These are phyloP conservation scores for Hypericum perforatum DNA, from an alignment of 345 rosid species.

Conservation along the genomic window DNA sequence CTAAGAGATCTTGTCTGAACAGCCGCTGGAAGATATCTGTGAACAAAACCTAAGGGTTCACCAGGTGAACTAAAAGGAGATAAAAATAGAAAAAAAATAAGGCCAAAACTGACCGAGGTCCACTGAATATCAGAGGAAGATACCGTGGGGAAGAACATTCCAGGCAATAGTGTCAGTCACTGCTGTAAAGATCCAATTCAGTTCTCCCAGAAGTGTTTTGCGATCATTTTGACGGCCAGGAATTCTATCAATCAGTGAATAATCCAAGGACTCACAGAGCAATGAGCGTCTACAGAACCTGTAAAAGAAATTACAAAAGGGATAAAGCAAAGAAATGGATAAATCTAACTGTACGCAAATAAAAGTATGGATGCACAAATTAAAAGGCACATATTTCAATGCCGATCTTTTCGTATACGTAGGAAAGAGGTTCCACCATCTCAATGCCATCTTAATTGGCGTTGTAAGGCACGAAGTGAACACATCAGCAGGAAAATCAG, in stretches of 20 bases:
- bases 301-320: constrained; percentile 14
- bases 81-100: background rate
- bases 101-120: background rate
- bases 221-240: constrained; percentile 99
- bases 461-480: constrained; percentile 98
- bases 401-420: too few species aligned
- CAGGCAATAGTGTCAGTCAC: constrained; percentile 99
- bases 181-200: constrained; percentile 99
- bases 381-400: too few species aligned
- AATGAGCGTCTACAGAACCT: constrained; percentile 95
- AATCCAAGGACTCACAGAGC: constrained; percentile 69
- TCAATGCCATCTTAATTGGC: constrained; percentile 96
- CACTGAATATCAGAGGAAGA: constrained; percentile 9
- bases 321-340: too few species aligned
- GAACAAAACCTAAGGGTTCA: constrained; percentile 17
- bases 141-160: constrained; percentile 99
- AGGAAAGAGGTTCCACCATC: constrained; percentile 49
- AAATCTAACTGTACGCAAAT: too few species aligned
- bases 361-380: too few species aligned
- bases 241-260: constrained; percentile 82
- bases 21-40: constrained; percentile 90
- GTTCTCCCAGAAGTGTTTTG: constrained; percentile 87
- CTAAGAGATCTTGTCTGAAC: constrained; percentile 95
- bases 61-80: constrained; percentile 7
- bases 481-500: constrained; percentile 97